Percentiles rank a stretch among this genome's conserved stretches.
Evolutionary conservation across 1,284 basidiomycete species (phyloP).

Genomic region (Caloboletus firmus): DNA sequence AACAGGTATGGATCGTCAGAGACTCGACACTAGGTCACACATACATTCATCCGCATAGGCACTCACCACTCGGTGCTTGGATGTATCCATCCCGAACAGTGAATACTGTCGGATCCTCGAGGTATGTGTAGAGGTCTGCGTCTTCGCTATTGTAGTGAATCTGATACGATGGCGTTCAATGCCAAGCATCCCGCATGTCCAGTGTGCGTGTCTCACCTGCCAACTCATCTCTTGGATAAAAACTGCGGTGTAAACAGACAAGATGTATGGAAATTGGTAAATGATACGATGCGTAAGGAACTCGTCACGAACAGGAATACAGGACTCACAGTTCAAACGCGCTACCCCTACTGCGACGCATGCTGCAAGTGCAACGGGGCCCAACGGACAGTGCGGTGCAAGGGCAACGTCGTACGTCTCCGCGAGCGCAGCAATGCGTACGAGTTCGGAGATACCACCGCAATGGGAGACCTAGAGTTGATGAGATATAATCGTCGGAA

Average conservation of each 20-base stretch:
- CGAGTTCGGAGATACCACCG: constrained; percentile 74
- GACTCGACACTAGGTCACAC: background rate
- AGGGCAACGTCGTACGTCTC: constrained; percentile 68
- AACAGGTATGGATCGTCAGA: constrained; percentile 4
- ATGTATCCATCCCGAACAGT: constrained; percentile 62
- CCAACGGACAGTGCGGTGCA: constrained; percentile 63
- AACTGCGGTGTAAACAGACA: constrained; percentile 34
- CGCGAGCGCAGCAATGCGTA: constrained; percentile 66
- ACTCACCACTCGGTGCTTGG: constrained; percentile 49
- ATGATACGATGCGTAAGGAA: background rate
- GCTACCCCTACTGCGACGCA: constrained; percentile 59
- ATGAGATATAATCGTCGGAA: background rate
- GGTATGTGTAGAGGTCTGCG: constrained; percentile 69
- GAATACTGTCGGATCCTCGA: constrained; percentile 59
- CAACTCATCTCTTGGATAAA: constrained; percentile 70
- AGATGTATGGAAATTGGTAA: background rate
- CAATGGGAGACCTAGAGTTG: constrained; percentile 54
- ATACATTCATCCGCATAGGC: background rate
- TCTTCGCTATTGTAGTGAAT: constrained; percentile 72
- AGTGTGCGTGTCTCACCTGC: constrained; percentile 41
- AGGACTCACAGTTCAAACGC: constrained; percentile 52
- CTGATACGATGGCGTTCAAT: constrained; percentile 30
- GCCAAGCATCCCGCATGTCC: background rate
- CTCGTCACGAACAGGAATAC: background rate
- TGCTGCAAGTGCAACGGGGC: constrained; percentile 74